Evolutionary conservation across 2,329 filamentous ascomycete genomes (phyloP).

Genomic region (Trichoderma sp.): DNA sequence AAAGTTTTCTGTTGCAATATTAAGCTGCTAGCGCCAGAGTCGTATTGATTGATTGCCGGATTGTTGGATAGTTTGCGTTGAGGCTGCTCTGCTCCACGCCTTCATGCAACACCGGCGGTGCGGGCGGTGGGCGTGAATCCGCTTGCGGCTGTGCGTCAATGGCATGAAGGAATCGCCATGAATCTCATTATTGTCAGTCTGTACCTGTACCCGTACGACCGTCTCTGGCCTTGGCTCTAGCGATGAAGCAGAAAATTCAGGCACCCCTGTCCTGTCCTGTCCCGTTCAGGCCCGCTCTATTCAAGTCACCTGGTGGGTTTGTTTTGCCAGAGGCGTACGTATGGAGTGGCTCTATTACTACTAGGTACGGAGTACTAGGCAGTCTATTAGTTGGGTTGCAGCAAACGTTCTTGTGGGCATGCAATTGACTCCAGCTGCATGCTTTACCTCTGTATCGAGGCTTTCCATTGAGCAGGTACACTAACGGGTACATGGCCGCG

Average conservation of each 20-base stretch:
- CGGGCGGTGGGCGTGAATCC: background rate
- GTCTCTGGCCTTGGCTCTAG: background rate
- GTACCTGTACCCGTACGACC: background rate
- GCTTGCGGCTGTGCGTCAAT: constrained; percentile 6
- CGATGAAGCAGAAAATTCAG: background rate
- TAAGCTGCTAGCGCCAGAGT: background rate
- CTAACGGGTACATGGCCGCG: background rate
- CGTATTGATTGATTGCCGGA: background rate
- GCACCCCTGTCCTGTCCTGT: constrained; percentile 10
- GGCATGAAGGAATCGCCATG: background rate
- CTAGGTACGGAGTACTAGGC: background rate
- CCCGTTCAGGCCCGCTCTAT: constrained; percentile 9
- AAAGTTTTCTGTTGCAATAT: background rate
- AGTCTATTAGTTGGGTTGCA: too few species aligned
- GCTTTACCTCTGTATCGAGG: constrained; percentile 8
- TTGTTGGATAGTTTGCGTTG: background rate
- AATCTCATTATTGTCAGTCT: background rate
- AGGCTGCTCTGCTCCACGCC: constrained; percentile 1
- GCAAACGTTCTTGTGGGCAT: too few species aligned
- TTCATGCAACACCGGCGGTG: constrained; percentile 12
- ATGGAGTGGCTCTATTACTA: background rate
- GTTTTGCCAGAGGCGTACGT: background rate
- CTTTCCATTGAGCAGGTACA: background rate
- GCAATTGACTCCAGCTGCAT: background rate
- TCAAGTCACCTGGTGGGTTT: constrained; percentile 12